These are phyloP conservation scores for Pyricularia grisea DNA, from an alignment of 2,329 filamentous ascomycete genomes.

Conservation along the genomic window DNA sequence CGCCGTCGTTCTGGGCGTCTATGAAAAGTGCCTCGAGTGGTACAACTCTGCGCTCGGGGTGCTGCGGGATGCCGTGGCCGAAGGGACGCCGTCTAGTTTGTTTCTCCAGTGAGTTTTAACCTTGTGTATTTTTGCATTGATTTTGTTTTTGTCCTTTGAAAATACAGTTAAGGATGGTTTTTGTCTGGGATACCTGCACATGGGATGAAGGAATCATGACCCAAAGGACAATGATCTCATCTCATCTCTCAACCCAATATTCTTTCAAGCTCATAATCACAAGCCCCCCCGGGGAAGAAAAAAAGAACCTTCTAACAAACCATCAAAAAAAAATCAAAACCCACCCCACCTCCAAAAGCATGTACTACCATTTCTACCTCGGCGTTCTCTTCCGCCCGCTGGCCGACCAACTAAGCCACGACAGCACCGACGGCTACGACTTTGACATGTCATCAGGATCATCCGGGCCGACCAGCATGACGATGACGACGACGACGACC, in stretches of 20 bases:
- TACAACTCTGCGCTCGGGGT: conserved; percentile 3
- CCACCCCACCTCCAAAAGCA: background rate
- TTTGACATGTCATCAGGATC: too few relatives aligned
- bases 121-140: too few relatives aligned
- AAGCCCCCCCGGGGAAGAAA: background rate
- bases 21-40: conserved; percentile 6
- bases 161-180: too few relatives aligned
- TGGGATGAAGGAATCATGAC: too few relatives aligned
- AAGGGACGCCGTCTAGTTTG: conserved; percentile 1
- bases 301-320: background rate
- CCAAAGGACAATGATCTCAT: too few relatives aligned
- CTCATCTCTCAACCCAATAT: too few relatives aligned
- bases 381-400: conserved; percentile 6
- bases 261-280: too few relatives aligned
- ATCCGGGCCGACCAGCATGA: too few relatives aligned
- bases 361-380: conserved; percentile 8
- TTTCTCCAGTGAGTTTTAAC: conserved; percentile 6
- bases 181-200: too few relatives aligned
- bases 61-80: conserved; percentile 1
- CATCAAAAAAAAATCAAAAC: background rate
- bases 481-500: background rate
- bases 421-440: background rate
- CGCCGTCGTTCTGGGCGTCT: background rate
- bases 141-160: too few relatives aligned
- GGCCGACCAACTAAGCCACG: background rate